Percentiles rank a stretch among this genome's conserved stretches.
phyloP scores from a whole-genome alignment of 1,284 basidiomycete species.

The Ustilago cynodontis region DNA sequence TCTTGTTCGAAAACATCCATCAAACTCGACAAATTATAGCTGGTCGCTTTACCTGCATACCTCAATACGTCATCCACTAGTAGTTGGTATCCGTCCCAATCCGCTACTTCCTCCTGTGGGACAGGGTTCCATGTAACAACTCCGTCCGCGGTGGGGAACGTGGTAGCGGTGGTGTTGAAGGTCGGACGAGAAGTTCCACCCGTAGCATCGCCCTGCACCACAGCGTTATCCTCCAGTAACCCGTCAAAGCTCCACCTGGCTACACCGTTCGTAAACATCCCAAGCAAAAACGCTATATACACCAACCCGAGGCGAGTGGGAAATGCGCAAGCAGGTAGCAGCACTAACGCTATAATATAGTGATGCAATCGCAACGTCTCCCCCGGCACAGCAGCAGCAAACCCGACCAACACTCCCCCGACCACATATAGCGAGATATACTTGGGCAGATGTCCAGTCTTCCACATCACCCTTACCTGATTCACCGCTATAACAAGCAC shows the following conservation, averaged over 20 bases:
- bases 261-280: conserved; percentile 76
- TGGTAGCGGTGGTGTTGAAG: conserved; percentile 72
- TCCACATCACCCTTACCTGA: conserved; percentile 84
- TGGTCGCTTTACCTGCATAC: conserved; percentile 76
- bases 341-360: conserved; percentile 80
- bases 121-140: conserved; percentile 76
- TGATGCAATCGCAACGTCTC: conserved; percentile 70
- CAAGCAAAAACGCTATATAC: conserved; percentile 83
- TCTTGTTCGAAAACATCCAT: conserved; percentile 13
- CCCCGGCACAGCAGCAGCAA: conserved; percentile 78
- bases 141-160: conserved; percentile 15
- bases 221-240: conserved; percentile 81
- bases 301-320: conserved; percentile 82
- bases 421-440: conserved; percentile 73
- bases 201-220: conserved; percentile 81
- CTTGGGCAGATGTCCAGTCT: conserved; percentile 82
- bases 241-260: conserved; percentile 76
- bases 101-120: conserved; percentile 68
- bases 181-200: conserved; percentile 78
- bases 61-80: conserved; percentile 87
- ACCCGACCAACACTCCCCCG: conserved; percentile 77
- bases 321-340: conserved; percentile 83
- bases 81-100: conserved; percentile 81
- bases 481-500: conserved; percentile 73
- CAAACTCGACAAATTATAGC: conserved; percentile 51